phyloP scores from a whole-genome alignment of 495 filamentous ascomycete genomes.

The Penicillium flavigenum region DNA sequence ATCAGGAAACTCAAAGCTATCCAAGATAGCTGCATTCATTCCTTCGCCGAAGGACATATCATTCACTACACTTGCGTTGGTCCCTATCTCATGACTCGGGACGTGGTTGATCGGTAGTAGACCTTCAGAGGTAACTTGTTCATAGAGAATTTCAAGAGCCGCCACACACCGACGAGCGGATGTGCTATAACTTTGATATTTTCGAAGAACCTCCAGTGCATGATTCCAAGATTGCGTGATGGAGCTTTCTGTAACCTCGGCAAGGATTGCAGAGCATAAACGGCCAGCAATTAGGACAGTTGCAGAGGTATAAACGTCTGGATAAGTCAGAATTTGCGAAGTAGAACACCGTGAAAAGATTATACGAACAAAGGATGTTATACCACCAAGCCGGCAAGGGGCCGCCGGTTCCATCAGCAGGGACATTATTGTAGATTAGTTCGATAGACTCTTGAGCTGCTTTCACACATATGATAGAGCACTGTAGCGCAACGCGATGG shows the following conservation, averaged over 20 bases:
- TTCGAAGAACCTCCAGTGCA: constrained; percentile 36
- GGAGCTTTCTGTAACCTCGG: constrained; percentile 28
- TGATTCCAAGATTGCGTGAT: constrained; percentile 35
- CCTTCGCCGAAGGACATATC: constrained; percentile 35
- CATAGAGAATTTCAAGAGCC: constrained; percentile 41
- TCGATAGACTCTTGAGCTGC: constrained; percentile 39
- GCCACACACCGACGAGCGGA: constrained; percentile 40
- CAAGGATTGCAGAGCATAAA: constrained; percentile 32
- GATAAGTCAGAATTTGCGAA: background rate
- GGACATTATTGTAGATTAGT: constrained; percentile 36
- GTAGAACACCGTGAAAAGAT: background rate
- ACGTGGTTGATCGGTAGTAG: constrained; percentile 2
- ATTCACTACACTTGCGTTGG: constrained; percentile 12
- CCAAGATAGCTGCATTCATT: constrained; percentile 32
- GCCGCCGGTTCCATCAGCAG: constrained; percentile 34
- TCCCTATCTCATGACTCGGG: background rate
- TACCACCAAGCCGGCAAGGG: constrained; percentile 45
- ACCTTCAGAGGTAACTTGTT: constrained; percentile 32
- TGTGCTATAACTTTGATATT: constrained; percentile 37
- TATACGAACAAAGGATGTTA: constrained; percentile 38
- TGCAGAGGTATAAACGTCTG: constrained; percentile 41
- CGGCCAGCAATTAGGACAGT: constrained; percentile 40
- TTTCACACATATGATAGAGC: constrained; percentile 40
- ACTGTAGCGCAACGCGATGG: constrained; percentile 38
- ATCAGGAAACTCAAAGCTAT: constrained; percentile 34